A percentile compares a stretch with the other conserved stretches of the same genome.
Conservation (phyloP, 345 rosid genomes). For the Rhizophora mangle region DNA sequence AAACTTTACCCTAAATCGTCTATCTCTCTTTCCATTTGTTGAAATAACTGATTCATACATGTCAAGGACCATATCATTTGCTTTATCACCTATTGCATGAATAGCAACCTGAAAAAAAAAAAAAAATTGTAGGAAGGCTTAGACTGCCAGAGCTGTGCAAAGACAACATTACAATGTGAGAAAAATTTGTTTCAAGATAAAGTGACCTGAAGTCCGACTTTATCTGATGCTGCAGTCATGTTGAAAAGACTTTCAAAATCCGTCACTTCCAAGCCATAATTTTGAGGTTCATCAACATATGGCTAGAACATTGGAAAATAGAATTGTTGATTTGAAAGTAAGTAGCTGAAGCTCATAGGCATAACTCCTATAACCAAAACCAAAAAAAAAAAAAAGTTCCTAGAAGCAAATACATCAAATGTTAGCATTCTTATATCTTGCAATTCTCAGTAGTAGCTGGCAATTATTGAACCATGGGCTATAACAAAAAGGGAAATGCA, state of each 20-base stretch:
- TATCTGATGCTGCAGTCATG: slow-evolving; percentile 69
- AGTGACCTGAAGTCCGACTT: slow-evolving; percentile 75
- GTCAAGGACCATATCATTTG: slow-evolving; percentile 71
- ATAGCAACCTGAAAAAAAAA: slow-evolving; percentile 61
- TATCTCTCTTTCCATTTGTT: slow-evolving; percentile 65
- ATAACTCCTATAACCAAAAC: too few species aligned
- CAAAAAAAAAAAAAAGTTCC: too few species aligned
- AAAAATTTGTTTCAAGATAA: neutral
- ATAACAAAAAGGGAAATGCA: too few species aligned
- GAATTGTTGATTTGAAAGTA: neutral
- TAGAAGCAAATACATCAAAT: too few species aligned
- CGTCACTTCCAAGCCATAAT: slow-evolving; percentile 59
- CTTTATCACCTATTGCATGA: slow-evolving; percentile 94
- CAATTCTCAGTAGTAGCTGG: too few species aligned
- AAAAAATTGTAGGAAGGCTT: neutral
- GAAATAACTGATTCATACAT: slow-evolving; percentile 54
- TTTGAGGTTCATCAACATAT: slow-evolving; percentile 63
- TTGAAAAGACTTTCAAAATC: slow-evolving; percentile 57
- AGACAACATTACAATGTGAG: neutral
- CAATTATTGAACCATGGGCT: too few species aligned
- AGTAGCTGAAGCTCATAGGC: neutral
- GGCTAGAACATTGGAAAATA: slow-evolving; percentile 42
- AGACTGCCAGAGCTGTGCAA: neutral
- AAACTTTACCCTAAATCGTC: slow-evolving; percentile 75
- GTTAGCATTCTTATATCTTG: too few species aligned